Conservation (phyloP, 768 basidiomycete species). For the Clitopilus hobsonii region DNA sequence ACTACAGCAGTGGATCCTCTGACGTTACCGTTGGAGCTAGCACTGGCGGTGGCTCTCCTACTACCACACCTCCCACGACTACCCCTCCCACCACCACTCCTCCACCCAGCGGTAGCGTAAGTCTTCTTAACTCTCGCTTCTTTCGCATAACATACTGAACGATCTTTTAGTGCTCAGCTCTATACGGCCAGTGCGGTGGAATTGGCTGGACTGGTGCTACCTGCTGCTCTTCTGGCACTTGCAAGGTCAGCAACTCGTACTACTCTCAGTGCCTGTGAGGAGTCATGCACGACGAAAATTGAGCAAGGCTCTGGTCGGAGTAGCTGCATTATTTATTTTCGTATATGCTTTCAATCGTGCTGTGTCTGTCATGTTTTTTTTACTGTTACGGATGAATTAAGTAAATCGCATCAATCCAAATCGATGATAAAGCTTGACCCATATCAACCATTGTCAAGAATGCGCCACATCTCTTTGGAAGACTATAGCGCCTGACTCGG, state of each 20-base stretch:
- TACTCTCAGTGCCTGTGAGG: neutral
- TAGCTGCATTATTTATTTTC: too few species aligned
- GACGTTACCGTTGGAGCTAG: constrained; percentile 5
- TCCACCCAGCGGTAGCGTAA: neutral
- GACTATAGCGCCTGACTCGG: too few species aligned
- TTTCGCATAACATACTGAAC: neutral
- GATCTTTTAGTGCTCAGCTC: constrained; percentile 3
- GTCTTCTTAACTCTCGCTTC: neutral
- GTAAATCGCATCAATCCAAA: too few species aligned
- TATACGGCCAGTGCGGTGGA: constrained; percentile 11
- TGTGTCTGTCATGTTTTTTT: too few species aligned
- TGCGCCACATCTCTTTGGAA: too few species aligned
- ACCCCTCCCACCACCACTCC: neutral
- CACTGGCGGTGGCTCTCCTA: neutral
- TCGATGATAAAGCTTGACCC: too few species aligned
- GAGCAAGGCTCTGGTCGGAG: too few species aligned
- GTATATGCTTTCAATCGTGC: too few species aligned
- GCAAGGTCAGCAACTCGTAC: constrained; percentile 7
- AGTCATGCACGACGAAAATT: too few species aligned
- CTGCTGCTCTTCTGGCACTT: constrained; percentile 15
- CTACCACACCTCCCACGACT: neutral
- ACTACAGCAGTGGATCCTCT: constrained; percentile 29
- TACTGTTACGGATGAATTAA: too few species aligned
- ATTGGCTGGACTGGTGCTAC: constrained; percentile 15
- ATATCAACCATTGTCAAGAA: too few species aligned